Evolutionary conservation across 2,329 filamentous ascomycete species (phyloP).

Genomic region (Leptosphaerulina australis): DNA sequence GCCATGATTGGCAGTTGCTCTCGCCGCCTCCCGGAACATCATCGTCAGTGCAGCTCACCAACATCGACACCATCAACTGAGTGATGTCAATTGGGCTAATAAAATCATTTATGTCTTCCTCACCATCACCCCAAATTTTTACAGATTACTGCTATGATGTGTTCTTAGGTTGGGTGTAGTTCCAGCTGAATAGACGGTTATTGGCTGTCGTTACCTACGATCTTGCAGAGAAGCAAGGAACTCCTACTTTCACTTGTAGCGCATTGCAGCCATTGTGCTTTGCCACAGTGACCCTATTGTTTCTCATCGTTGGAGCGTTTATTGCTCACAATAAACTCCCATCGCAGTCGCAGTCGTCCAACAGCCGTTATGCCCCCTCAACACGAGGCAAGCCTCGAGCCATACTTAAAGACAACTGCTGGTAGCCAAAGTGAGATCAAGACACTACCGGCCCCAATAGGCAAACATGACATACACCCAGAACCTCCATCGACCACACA

Average conservation of each 20-base stretch:
- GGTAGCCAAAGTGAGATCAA: not conserved
- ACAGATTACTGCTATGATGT: not conserved
- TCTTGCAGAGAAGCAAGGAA: not conserved
- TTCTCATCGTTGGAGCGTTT: too few relatives aligned
- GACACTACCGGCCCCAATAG: too few relatives aligned
- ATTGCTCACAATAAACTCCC: not conserved
- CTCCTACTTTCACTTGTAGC: not conserved
- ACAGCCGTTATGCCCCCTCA: not conserved
- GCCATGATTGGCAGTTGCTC: conserved; percentile 10
- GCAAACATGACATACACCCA: too few relatives aligned
- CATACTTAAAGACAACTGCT: not conserved
- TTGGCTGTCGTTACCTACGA: not conserved
- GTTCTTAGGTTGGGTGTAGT: not conserved
- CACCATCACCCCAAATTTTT: too few relatives aligned
- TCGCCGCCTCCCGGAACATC: conserved; percentile 8
- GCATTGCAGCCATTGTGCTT: not conserved
- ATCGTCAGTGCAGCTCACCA: not conserved
- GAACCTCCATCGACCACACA: too few relatives aligned
- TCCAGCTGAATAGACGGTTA: not conserved
- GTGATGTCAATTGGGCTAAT: too few relatives aligned
- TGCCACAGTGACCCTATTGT: too few relatives aligned
- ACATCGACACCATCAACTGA: not conserved
- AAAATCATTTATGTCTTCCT: not conserved
- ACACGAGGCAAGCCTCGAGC: not conserved
- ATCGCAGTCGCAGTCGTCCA: not conserved